phyloP scores from a whole-genome alignment of 176 grass and related monocot species.

The Musa schizocarpa region DNA sequence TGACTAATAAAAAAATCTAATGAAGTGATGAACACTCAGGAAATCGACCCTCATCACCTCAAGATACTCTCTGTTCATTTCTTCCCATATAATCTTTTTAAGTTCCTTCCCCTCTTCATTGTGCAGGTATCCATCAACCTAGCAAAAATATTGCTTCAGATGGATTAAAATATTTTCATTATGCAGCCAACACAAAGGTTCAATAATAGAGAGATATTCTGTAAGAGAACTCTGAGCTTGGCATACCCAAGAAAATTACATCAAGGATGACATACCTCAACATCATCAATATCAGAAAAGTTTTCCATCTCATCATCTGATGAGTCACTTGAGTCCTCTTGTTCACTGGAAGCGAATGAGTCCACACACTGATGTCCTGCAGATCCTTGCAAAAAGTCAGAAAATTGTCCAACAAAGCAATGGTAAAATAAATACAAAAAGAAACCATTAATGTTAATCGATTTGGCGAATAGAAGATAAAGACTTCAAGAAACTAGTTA shows the following conservation, averaged over 20 bases:
- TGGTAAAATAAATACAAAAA: not conserved
- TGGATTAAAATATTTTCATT: not conserved
- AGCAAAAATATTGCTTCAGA: constrained; percentile 1
- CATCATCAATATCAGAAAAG: constrained; percentile 85
- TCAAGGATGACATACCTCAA: constrained; percentile 39
- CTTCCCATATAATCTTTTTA: constrained; percentile 94
- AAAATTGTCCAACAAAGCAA: not conserved
- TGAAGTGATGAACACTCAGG: not conserved
- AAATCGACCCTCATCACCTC: constrained; percentile 41
- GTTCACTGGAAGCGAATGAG: not conserved
- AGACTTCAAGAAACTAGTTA: too few species aligned
- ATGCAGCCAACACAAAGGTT: not conserved
- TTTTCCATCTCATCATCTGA: constrained; percentile 40
- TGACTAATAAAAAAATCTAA: not conserved
- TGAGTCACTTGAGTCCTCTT: constrained; percentile 35
- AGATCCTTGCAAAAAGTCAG: not conserved
- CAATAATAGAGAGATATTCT: not conserved
- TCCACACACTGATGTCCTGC: constrained; percentile 17
- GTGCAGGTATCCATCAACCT: constrained; percentile 75
- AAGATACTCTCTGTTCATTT: constrained; percentile 97
- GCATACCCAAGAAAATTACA: not conserved
- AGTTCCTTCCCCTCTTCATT: constrained; percentile 77
- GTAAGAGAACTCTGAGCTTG: not conserved
- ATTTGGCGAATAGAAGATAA: too few species aligned
- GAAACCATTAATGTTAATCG: too few species aligned